Evolutionary conservation across 2,329 filamentous ascomycete genomes (phyloP).

Genomic region (Paracamarosporium sp.): DNA sequence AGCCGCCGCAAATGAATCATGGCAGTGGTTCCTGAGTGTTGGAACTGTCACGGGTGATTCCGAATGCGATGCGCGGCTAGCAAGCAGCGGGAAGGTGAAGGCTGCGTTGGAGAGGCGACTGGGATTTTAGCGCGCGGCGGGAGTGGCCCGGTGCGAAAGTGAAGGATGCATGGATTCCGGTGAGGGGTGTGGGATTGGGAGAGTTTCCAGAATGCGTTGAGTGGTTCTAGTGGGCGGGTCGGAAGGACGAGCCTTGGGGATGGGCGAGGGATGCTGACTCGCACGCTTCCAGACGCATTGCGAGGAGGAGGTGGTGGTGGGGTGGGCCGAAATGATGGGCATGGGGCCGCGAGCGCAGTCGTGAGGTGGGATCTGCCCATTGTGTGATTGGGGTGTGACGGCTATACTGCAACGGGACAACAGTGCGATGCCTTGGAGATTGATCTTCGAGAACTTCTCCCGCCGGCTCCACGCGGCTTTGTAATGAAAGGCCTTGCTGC

Average conservation of each 20-base stretch:
- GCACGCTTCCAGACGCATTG: not conserved
- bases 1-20: no score
- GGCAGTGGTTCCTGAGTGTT: no score
- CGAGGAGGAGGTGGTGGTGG: no score
- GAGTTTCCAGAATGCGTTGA: not conserved
- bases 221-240: not conserved
- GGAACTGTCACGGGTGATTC: no score
- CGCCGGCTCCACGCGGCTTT: not conserved
- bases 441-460: not conserved
- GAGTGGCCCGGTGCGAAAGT: no score
- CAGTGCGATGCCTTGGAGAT: not conserved
- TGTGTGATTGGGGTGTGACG: not conserved
- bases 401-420: not conserved
- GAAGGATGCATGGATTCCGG: not conserved
- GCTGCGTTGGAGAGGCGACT: not conserved
- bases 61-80: not conserved
- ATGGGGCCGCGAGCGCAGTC: not conserved
- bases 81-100: no score
- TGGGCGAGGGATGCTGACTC: not conserved
- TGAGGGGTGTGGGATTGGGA: not conserved
- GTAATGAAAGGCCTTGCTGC: not conserved
- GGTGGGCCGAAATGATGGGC: not conserved
- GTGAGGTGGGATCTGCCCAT: not conserved
- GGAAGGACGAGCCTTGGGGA: not conserved
- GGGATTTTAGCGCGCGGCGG: not conserved